These are phyloP conservation scores for Plasmodium ovale DNA, from an alignment of 169 alveolate genomes.

Conservation along the genomic window DNA sequence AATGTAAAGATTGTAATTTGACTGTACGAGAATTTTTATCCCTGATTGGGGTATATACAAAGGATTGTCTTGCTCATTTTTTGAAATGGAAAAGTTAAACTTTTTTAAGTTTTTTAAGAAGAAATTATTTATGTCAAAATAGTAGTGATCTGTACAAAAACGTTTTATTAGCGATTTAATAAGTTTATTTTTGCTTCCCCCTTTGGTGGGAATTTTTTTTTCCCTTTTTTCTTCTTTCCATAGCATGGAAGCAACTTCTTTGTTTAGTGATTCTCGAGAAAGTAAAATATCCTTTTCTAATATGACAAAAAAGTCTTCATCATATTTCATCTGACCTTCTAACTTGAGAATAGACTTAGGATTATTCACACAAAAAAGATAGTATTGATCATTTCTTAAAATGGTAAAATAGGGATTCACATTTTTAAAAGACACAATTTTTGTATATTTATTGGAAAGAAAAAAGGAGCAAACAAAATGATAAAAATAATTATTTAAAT, in stretches of 20 bases:
- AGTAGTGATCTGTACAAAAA: slow-evolving; percentile 36
- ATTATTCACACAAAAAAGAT: slow-evolving; percentile 23
- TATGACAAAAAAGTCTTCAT: slow-evolving; percentile 5
- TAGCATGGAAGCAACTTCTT: not conserved
- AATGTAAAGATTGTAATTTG: slow-evolving; percentile 47
- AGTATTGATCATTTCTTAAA: slow-evolving; percentile 14
- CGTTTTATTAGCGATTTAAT: slow-evolving; percentile 26
- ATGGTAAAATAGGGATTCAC: slow-evolving; percentile 30
- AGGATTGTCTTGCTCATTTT: slow-evolving; percentile 27
- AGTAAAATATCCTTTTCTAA: slow-evolving; percentile 10
- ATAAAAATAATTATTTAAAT: slow-evolving; percentile 49
- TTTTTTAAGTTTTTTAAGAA: slow-evolving; percentile 36
- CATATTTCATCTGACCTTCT: slow-evolving; percentile 15
- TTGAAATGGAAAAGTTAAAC: slow-evolving; percentile 43
- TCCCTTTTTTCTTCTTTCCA: not conserved
- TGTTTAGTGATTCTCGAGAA: not conserved
- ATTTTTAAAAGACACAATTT: slow-evolving; percentile 36
- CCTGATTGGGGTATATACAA: slow-evolving; percentile 37
- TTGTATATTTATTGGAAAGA: slow-evolving; percentile 32
- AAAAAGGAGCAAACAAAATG: slow-evolving; percentile 55
- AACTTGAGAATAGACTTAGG: slow-evolving; percentile 21
- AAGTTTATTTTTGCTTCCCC: slow-evolving; percentile 18
- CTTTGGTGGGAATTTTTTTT: not conserved
- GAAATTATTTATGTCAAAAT: slow-evolving; percentile 22
- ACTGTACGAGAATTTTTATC: slow-evolving; percentile 44